Evolutionary conservation across 176 grass and related monocot species (phyloP).

Genomic region (Poa pratensis): DNA sequence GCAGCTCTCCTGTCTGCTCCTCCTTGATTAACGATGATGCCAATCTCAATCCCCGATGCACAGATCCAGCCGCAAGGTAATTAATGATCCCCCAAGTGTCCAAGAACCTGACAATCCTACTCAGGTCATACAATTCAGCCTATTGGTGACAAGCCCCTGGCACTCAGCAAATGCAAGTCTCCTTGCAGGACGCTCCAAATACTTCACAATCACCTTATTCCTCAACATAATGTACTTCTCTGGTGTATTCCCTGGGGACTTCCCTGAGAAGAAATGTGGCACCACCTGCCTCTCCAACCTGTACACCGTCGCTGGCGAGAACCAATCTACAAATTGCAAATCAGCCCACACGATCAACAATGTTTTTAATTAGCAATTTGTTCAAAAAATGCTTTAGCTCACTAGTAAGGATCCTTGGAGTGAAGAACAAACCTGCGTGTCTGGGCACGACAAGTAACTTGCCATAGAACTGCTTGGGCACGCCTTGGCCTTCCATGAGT

Average conservation of each 20-base stretch:
- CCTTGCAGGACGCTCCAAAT: conserved; percentile 70
- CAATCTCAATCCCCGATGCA: conserved; percentile 78
- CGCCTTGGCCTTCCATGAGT: conserved; percentile 84
- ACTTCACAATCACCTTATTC: conserved; percentile 91
- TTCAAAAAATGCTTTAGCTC: not conserved
- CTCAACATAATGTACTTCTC: conserved; percentile 82
- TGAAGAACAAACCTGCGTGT: conserved; percentile 65
- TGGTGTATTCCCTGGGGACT: conserved; percentile 70
- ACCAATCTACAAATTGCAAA: conserved; percentile 77
- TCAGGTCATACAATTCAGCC: conserved; percentile 84
- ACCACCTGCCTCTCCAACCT: conserved; percentile 92
- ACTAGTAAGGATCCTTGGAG: not conserved
- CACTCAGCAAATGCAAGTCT: conserved; percentile 83
- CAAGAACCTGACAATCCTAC: conserved; percentile 87
- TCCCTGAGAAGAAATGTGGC: conserved; percentile 83
- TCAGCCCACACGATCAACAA: not conserved
- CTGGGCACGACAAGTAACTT: conserved; percentile 64
- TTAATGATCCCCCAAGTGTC: conserved; percentile 98
- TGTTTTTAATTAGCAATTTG: not conserved
- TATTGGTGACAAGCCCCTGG: conserved; percentile 76
- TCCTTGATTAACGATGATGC: conserved; percentile 78
- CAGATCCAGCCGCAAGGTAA: conserved; percentile 76
- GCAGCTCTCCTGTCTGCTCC: conserved; percentile 79
- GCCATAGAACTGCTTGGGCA: conserved; percentile 56
- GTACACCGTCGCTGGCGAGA: conserved; percentile 61